Percentiles rank a stretch among this genome's conserved stretches.
Conservation (phyloP, 768 basidiomycete genomes). For the Fomitopsis pulvina region DNA sequence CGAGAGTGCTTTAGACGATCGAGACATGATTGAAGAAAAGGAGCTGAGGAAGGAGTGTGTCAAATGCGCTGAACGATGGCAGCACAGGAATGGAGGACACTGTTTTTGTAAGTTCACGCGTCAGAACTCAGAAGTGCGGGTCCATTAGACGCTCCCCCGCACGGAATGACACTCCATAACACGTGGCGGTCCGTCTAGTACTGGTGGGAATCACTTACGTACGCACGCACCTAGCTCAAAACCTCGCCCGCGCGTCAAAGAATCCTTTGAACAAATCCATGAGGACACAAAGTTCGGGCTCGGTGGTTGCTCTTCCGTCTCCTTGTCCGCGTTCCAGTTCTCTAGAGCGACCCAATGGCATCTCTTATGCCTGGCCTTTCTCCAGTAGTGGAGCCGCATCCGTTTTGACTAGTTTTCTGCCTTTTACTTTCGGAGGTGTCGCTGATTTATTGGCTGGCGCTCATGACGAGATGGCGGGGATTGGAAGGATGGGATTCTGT, state of each 20-base stretch:
- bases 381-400: constrained; percentile 25
- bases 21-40: constrained; percentile 37
- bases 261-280: constrained; percentile 56
- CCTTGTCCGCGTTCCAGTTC: constrained; percentile 95
- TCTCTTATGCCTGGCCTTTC: constrained; percentile 21
- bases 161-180: neutral
- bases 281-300: constrained; percentile 93
- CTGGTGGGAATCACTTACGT: constrained; percentile 37
- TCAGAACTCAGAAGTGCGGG: constrained; percentile 1
- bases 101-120: no score
- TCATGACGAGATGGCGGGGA: constrained; percentile 46
- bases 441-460: constrained; percentile 66
- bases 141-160: neutral
- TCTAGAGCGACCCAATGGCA: constrained; percentile 52
- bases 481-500: constrained; percentile 30
- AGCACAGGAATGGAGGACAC: neutral
- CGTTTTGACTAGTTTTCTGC: constrained; percentile 37
- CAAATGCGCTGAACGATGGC: no score
- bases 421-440: constrained; percentile 58
- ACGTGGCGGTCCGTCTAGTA: neutral
- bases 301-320: constrained; percentile 73
- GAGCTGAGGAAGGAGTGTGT: neutral
- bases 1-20: constrained; percentile 37
- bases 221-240: constrained; percentile 27
- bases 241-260: constrained; percentile 10